Percentiles rank a stretch among this genome's conserved stretches.
These are phyloP conservation scores for Ricinus communis DNA, from an alignment of 345 rosid species.

Conservation along the genomic window DNA sequence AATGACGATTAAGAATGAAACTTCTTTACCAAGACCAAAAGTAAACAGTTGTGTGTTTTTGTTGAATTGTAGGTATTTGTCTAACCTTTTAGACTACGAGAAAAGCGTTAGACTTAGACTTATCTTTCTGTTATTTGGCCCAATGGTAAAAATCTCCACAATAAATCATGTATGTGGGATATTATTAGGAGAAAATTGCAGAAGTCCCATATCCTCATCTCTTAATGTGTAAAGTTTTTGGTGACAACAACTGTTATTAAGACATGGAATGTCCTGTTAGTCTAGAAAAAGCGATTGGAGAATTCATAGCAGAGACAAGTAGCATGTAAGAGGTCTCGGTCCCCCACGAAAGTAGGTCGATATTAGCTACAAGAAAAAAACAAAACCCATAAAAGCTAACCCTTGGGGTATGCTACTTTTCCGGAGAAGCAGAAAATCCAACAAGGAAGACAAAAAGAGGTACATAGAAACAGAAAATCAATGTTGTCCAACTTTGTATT, in stretches of 20 bases:
- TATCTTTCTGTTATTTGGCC: too few relatives aligned
- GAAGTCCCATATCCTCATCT: too few relatives aligned
- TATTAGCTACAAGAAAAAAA: conserved; percentile 25
- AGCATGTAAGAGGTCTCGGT: conserved; percentile 45
- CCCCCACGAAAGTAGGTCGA: conserved; percentile 33
- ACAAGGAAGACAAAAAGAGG: conserved; percentile 33
- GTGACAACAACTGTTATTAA: conserved; percentile 18
- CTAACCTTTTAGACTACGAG: too few relatives aligned
- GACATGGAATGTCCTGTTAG: conserved; percentile 29
- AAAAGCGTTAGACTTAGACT: too few relatives aligned
- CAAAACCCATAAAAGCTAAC: conserved; percentile 12
- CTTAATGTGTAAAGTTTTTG: not conserved
- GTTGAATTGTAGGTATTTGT: too few relatives aligned
- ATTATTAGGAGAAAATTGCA: too few relatives aligned
- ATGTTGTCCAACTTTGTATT: conserved; percentile 30
- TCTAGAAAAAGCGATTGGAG: conserved; percentile 21
- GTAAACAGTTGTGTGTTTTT: too few relatives aligned
- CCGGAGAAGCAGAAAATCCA: conserved; percentile 20
- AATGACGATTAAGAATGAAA: too few relatives aligned
- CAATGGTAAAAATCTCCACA: too few relatives aligned
- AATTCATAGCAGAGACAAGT: conserved; percentile 42
- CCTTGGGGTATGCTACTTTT: conserved; percentile 16
- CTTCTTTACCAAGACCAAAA: too few relatives aligned
- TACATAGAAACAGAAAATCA: conserved; percentile 23
- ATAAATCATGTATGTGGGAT: too few relatives aligned